Base-by-base conservation (phyloP, 176 grass and related monocot genomes). In the Phragmites australis region DNA sequence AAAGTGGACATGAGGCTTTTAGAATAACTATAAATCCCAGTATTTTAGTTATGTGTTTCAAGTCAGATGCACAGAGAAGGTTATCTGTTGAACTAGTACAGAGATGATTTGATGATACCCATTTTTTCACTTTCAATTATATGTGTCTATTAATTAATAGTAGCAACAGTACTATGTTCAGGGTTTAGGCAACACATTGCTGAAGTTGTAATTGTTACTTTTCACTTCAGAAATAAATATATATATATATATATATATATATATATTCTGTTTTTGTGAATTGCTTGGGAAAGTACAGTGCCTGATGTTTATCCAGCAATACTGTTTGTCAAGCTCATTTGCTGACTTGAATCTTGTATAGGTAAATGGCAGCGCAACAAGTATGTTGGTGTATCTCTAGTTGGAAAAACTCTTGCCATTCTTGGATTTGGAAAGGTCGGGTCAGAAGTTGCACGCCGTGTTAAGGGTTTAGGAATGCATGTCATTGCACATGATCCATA, bases 381-480 rank as follows among this genome's bases (percentile, higher is more conserved):
- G 69, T 97, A 93, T 56, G 93, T 97, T 13, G 93, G 93, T 58
- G 93, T 93, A 2, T 97, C 93, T 34, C 85, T 97, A 61, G 93
- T 97, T 32, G 90, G 90, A 1, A 97, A 97, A 84, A 97, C 90
- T 40, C 80, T 97, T 0, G 65, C 88, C 0, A 91, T 97, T 72
- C 86, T 97, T n/a, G 93, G 93, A 2, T 97, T 97, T 42, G 93
- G 93, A 58, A 97, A 97, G 82, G 93, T 97, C 1, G 93, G 93
- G 0, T 86, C 93, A 65, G 93, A 97, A 74, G 93, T 97, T 0
- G 93, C 93, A 23, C 90, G 93, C 1, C 88, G 93, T 32, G 93
- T 90, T 31, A 97, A 97, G 65, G 93, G 93, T 50, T 83, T 97
- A 7, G 90, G 93, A 48, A 97, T 97, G 90, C 90, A 93, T 27